These are phyloP conservation scores for Amniculicola lignicola DNA, from an alignment of 495 filamentous ascomycete species.

Conservation along the genomic window DNA sequence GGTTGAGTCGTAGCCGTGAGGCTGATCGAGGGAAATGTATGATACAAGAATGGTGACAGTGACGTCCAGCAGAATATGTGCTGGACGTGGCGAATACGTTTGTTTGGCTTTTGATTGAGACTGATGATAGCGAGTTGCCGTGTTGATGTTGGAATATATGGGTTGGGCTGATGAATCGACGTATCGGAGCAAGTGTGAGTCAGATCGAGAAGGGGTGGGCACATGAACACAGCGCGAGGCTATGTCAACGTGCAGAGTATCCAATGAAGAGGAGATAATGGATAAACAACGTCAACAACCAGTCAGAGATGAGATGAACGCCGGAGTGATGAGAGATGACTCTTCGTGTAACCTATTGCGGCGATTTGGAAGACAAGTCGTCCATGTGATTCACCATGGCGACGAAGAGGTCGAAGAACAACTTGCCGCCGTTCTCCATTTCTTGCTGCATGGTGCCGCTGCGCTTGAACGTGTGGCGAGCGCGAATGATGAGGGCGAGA, in stretches of 20 bases:
- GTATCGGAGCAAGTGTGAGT: conserved; percentile 13
- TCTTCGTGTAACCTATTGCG: conserved; percentile 6
- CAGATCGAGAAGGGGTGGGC: conserved; percentile 14
- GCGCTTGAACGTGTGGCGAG: conserved; percentile 79
- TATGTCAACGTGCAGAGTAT: conserved; percentile 1
- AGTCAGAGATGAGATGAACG: conserved; percentile 5
- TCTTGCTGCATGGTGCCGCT: conserved; percentile 96
- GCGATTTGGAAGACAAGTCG: conserved; percentile 20
- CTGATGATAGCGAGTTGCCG: conserved; percentile 1
- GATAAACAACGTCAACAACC: not conserved
- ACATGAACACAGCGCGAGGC: conserved; percentile 11
- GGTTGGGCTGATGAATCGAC: not conserved
- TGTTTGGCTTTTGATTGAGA: too few species aligned
- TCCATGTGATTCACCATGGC: conserved; percentile 84
- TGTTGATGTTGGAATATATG: conserved; percentile 1
- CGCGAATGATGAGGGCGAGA: conserved; percentile 84
- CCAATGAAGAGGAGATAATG: not conserved
- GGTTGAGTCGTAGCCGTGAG: conserved; percentile 10
- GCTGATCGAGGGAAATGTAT: conserved; percentile 28
- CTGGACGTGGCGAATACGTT: too few species aligned
- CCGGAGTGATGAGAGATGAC: conserved; percentile 19
- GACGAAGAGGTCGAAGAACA: conserved; percentile 93
- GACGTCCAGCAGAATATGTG: too few species aligned
- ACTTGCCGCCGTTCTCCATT: conserved; percentile 80
- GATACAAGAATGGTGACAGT: conserved; percentile 21